Conservation (phyloP, 73 alveolate species). For the Breviolum minutum region DNA sequence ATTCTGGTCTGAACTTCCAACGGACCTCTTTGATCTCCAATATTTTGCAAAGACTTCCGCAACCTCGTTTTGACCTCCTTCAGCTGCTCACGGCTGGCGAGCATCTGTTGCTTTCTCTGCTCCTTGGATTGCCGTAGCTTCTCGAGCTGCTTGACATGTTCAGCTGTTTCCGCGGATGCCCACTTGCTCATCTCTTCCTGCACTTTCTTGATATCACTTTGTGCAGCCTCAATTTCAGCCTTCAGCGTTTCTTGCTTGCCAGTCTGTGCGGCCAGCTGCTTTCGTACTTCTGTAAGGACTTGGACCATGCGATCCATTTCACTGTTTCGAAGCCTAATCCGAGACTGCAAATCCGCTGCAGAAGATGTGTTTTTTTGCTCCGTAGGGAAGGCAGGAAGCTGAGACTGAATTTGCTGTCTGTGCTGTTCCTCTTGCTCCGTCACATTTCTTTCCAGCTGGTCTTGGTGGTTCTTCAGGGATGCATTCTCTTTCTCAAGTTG, state of each 20-base stretch:
- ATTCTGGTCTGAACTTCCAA: constrained; percentile 45
- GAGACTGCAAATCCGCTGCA: constrained; percentile 21
- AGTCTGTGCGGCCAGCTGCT: background rate
- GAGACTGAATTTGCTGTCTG: constrained; percentile 58
- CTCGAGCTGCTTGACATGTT: constrained; percentile 21
- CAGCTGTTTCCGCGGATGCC: constrained; percentile 10
- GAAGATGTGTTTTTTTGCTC: background rate
- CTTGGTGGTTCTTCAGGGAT: constrained; percentile 42
- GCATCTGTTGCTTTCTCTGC: constrained; percentile 25
- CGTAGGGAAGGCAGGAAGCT: background rate
- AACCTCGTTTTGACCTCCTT: constrained; percentile 26
- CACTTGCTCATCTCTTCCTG: constrained; percentile 48
- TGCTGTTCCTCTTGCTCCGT: constrained; percentile 39
- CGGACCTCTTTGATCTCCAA: constrained; percentile 17
- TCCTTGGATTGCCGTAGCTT: constrained; percentile 54
- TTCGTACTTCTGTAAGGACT: background rate
- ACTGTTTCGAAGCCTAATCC: constrained; percentile 2
- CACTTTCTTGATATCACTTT: background rate
- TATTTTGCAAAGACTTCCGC: constrained; percentile 56
- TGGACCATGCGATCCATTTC: constrained; percentile 50
- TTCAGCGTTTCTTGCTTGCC: constrained; percentile 32
- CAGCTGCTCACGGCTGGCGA: constrained; percentile 25
- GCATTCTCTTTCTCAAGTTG: constrained; percentile 65
- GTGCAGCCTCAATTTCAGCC: background rate
- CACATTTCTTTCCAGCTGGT: constrained; percentile 20